Conservation (phyloP, 441 rosid species). For the Lepidium campestre region DNA sequence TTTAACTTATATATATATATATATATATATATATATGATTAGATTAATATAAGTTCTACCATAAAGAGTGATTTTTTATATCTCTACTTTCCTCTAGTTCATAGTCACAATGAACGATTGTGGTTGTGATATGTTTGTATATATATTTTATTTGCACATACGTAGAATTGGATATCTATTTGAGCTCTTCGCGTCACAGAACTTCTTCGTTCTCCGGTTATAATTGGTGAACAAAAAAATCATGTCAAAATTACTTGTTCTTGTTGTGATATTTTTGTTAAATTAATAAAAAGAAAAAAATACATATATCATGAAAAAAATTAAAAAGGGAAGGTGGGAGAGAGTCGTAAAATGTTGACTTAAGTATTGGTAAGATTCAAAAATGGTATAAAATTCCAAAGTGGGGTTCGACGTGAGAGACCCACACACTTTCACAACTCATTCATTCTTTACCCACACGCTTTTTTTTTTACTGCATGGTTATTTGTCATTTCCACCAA, state of each 20-base stretch:
- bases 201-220: not conserved
- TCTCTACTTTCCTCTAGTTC: not conserved
- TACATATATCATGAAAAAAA: not conserved
- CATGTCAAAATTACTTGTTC: not conserved
- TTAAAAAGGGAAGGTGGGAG: constrained; percentile 1
- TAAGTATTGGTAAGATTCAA: constrained; percentile 24
- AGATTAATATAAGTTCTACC: not conserved
- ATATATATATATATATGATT: not conserved
- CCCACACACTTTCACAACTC: constrained; percentile 51
- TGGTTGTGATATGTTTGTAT: constrained; percentile 8
- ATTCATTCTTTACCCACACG: constrained; percentile 21
- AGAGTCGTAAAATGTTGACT: constrained; percentile 44
- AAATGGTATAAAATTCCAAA: constrained; percentile 20
- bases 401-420: constrained; percentile 45
- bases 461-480: constrained; percentile 3
- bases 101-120: constrained; percentile 6
- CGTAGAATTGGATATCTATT: constrained; percentile 9
- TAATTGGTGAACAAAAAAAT: constrained; percentile 8
- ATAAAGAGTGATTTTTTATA: constrained; percentile 1
- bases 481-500: constrained; percentile 30
- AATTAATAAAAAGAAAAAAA: not conserved
- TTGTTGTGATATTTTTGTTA: not conserved
- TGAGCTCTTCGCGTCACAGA: constrained; percentile 47
- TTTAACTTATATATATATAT: not conserved
- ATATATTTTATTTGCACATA: not conserved